A percentile compares a stretch with the other conserved stretches of the same genome.
phyloP scores from a whole-genome alignment of 1,139 yeast species.

The Kluyveromyces marxianus region DNA sequence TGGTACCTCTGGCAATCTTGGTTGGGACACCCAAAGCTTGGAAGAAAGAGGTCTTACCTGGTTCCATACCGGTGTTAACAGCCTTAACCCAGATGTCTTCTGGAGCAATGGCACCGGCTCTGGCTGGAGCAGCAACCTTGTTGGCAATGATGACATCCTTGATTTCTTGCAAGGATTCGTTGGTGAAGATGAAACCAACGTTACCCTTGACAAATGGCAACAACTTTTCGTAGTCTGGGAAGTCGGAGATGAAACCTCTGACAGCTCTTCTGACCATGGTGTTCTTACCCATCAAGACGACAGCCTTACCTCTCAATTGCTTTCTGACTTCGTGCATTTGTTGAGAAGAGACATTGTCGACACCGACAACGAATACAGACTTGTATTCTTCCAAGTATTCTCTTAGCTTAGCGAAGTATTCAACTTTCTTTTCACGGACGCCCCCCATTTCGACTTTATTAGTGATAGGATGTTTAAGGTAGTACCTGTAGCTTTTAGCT shows the following conservation, averaged over 20 bases:
- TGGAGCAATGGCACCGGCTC: conserved; percentile 99
- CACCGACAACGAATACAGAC: conserved; percentile 98
- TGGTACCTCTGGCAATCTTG: conserved; percentile 99
- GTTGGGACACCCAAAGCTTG: conserved; percentile 99
- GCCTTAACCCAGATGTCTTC: conserved; percentile 96
- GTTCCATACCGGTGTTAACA: conserved; percentile 99
- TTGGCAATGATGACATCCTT: conserved; percentile 82
- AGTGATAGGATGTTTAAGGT: conserved; percentile 97
- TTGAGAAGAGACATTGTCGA: conserved; percentile 99
- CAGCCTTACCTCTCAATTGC: conserved; percentile 90
- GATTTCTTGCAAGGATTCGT: conserved; percentile 82
- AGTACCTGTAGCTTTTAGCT: conserved; percentile 13
- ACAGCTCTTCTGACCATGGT: conserved; percentile 99
- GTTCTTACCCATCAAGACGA: conserved; percentile 99
- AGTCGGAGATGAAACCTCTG: conserved; percentile 88
- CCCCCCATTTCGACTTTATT: conserved; percentile 98
- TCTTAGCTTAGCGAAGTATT: conserved; percentile 93
- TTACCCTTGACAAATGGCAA: conserved; percentile 94
- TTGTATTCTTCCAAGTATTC: conserved; percentile 93
- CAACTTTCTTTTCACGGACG: conserved; percentile 93
- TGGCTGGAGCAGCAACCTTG: conserved; percentile 99
- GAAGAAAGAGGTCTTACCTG: conserved; percentile 99
- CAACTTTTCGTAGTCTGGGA: conserved; percentile 93
- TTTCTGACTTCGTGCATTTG: conserved; percentile 99
- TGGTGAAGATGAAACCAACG: conserved; percentile 99